phyloP scores from a whole-genome alignment of 768 basidiomycete species.

The Daedaleopsis sinensis region DNA sequence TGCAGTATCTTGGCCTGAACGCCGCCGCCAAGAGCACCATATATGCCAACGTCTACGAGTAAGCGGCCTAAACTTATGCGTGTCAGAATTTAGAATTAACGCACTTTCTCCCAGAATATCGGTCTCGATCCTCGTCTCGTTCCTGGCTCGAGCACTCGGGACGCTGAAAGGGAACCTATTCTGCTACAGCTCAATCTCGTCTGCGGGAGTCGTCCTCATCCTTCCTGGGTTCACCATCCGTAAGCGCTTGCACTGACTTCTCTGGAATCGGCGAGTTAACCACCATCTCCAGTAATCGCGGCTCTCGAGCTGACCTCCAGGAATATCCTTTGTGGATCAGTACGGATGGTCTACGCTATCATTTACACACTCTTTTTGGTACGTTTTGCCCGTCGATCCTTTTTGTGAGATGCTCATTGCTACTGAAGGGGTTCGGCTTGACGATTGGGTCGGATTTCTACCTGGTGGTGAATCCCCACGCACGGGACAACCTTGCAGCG shows the following conservation, averaged over 20 bases:
- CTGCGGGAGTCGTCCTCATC: slow-evolving; percentile 88
- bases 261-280: not conserved
- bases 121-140: slow-evolving; percentile 81
- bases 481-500: slow-evolving; percentile 40
- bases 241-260: slow-evolving; percentile 40
- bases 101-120: slow-evolving; percentile 60
- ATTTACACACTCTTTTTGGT: slow-evolving; percentile 85
- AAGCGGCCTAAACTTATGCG: slow-evolving; percentile 34
- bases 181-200: slow-evolving; percentile 90
- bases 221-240: slow-evolving; percentile 85
- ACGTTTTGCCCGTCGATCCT: slow-evolving; percentile 16
- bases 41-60: slow-evolving; percentile 98
- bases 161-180: slow-evolving; percentile 75
- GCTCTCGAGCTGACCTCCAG: slow-evolving; percentile 81
- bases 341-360: slow-evolving; percentile 83
- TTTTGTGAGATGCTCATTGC: not conserved
- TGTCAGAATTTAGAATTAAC: not conserved
- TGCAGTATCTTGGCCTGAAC: slow-evolving; percentile 82
- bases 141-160: slow-evolving; percentile 77
- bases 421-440: slow-evolving; percentile 73
- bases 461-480: slow-evolving; percentile 66
- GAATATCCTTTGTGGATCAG: slow-evolving; percentile 80
- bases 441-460: slow-evolving; percentile 85
- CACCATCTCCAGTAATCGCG: slow-evolving; percentile 57
- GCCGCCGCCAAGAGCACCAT: slow-evolving; percentile 85